phyloP scores from a whole-genome alignment of 768 basidiomycete genomes.

The Naganishia kalamii region DNA sequence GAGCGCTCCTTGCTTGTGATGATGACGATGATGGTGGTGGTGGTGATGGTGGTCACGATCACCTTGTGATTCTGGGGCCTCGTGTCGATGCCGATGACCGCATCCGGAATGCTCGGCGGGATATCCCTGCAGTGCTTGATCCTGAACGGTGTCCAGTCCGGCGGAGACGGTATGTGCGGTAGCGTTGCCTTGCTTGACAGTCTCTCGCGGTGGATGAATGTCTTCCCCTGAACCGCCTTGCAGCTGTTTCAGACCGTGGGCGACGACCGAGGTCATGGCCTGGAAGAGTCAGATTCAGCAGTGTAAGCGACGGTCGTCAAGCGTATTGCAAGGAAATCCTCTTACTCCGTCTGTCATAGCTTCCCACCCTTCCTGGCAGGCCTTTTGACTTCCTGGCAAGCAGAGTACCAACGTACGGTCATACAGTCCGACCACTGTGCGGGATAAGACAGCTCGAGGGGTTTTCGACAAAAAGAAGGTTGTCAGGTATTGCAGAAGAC shows the following conservation, averaged over 20 bases:
- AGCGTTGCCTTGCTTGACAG: slow-evolving; percentile 48
- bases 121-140: slow-evolving; percentile 24
- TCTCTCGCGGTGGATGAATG: slow-evolving; percentile 51
- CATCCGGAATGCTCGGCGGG: not conserved
- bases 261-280: slow-evolving; percentile 15
- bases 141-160: not conserved
- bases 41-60: slow-evolving; percentile 25
- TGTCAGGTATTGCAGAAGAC: slow-evolving; percentile 68
- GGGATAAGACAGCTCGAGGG: slow-evolving; percentile 70
- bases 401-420: slow-evolving; percentile 65
- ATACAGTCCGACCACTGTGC: slow-evolving; percentile 72
- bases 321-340: slow-evolving; percentile 64
- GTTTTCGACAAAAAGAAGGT: slow-evolving; percentile 65
- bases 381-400: slow-evolving; percentile 78
- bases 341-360: slow-evolving; percentile 54
- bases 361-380: slow-evolving; percentile 59
- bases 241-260: slow-evolving; percentile 23
- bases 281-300: not conserved
- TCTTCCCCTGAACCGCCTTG: slow-evolving; percentile 59
- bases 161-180: not conserved
- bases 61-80: slow-evolving; percentile 21
- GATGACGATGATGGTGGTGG: slow-evolving; percentile 40
- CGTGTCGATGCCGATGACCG: slow-evolving; percentile 4
- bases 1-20: slow-evolving; percentile 54
- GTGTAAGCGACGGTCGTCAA: slow-evolving; percentile 41